Evolutionary conservation across 1,139 yeast genomes (phyloP).

Genomic region (Candida gigantensis): DNA sequence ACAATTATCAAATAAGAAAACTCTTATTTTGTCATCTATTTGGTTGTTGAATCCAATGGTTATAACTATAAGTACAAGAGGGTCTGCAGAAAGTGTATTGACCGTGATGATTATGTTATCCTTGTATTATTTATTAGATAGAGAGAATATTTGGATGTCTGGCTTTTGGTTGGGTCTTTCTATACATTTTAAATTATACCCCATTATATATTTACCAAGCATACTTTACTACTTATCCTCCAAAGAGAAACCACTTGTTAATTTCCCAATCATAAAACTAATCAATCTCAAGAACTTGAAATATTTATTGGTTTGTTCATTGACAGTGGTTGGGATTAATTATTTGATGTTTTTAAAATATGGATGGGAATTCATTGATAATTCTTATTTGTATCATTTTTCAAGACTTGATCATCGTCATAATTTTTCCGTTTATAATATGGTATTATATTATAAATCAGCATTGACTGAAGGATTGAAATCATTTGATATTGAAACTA

Average conservation of each 20-base stretch:
- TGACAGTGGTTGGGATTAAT: constrained; percentile 50
- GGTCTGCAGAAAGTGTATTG: constrained; percentile 87
- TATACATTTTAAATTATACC: constrained; percentile 89
- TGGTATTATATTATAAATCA: constrained; percentile 68
- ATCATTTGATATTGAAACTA: constrained; percentile 33
- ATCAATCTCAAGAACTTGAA: constrained; percentile 47
- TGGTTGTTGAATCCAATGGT: constrained; percentile 98
- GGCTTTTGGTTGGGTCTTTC: constrained; percentile 76
- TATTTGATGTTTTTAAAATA: constrained; percentile 63
- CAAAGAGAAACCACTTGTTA: constrained; percentile 22
- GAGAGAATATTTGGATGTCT: constrained; percentile 38
- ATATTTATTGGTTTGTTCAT: constrained; percentile 41
- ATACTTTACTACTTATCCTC: constrained; percentile 33
- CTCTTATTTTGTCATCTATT: constrained; percentile 45
- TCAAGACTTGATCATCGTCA: constrained; percentile 89
- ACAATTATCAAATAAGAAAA: constrained; percentile 15
- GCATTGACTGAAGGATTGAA: constrained; percentile 21
- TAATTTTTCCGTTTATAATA: constrained; percentile 86
- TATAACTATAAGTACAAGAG: constrained; percentile 87
- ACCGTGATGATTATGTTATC: constrained; percentile 74
- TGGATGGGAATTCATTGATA: constrained; percentile 74
- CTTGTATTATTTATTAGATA: constrained; percentile 44
- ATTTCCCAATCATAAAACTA: constrained; percentile 34
- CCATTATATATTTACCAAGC: constrained; percentile 76
- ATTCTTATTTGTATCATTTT: constrained; percentile 82